Base-by-base conservation (phyloP, 495 filamentous ascomycete species). In the Tetracladium marchalianum region DNA sequence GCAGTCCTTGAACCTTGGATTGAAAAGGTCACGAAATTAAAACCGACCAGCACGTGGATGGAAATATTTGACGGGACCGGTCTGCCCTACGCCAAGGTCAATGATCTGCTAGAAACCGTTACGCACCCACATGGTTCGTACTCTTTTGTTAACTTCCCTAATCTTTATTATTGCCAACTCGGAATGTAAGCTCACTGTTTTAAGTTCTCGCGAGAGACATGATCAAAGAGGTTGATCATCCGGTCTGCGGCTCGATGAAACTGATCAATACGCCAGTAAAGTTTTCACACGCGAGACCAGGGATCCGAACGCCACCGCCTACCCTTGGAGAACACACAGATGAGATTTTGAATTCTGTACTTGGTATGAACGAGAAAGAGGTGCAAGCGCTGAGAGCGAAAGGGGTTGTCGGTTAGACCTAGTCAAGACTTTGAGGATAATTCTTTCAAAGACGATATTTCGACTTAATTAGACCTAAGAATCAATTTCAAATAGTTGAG, bases 21-120 rank as follows among this genome's bases (percentile, higher is more conserved):
- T 42, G 85, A 89, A 52, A 67, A 66, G 37, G 75, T 78, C 39
- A 92, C 84, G 11, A 62, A 63, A 31, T 76, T 78, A 53, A 87
- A 83, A 67, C 92, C 85, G 6, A 95, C 89, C 1, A 67, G 78
- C 48, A 83, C 95, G 55, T 97, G 90, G 90, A 64, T 95, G n/a
- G 73, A 84, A 0, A 68, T 90, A n/a, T 77, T 97, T 18, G 86
- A 96, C 52, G 85, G 84, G 13, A 83, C 80, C 47, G 90, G 90
- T 22, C 82, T 96, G 83, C 90, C 90, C 11, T 96, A 96, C 67
- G 87, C 90, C 1, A 84, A 90, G 0, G 81, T 97, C 43, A 97
- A 95, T 56, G 89, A 95, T 54, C 80, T 97, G 10, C 77, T 90
- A 61, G 71, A 69, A 8, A 84, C 90, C 2, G 66, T 97, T 31